Base-by-base conservation (phyloP, 345 rosid genomes). In the Adansonia digitata region DNA sequence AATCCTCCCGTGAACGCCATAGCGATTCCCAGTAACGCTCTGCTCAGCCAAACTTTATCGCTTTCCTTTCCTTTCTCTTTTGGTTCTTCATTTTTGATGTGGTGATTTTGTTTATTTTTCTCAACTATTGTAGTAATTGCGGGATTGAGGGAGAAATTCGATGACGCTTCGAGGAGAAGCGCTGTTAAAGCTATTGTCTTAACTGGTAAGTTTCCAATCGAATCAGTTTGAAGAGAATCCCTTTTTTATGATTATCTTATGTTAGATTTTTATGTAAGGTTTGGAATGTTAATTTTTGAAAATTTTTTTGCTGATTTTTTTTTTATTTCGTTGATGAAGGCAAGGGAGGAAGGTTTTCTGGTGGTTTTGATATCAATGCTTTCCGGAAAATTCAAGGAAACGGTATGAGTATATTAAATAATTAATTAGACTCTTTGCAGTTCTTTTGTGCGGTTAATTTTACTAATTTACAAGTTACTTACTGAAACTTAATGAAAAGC, bases 1-100 rank as follows among this genome's bases (percentile, higher is more conserved):
- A 91, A 94, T 81, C 98, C 98, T 80, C 97, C 98, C n/a, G 94
- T 94, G 61, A 94, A 92, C 80, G 91, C 97, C 76, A 40, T 94
- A 34, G 91, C 97, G 8, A 73, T 89, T 77, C 86, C 93, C 69
- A 82, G 98, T 94, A 77, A 78, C 72, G 27, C 68, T 20, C 17
- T 43, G 66, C 40, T 57, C 45, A 26, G 18, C 0, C 5, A 9
- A 18, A 3, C 20, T 55, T 5, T 13, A 20, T 34, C 49, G 48
- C 35, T 67, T 26, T 43, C 59, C 18, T 61, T 43, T 31, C 8
- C 18, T 52, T 56, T 48, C 13, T 27, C 12, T 17, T 31, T 45
- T 20, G 29, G 5, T 26, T 9, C 6, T 68, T 31, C 7, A 12
- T 18, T 73, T 71, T 26, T 53, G 5, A 12, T 27, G 15, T 10